Evolutionary conservation across 2,329 filamentous ascomycete species (phyloP), one percentile per base, ranked within the genome.

Genomic region (Fusarium redolens): DNA sequence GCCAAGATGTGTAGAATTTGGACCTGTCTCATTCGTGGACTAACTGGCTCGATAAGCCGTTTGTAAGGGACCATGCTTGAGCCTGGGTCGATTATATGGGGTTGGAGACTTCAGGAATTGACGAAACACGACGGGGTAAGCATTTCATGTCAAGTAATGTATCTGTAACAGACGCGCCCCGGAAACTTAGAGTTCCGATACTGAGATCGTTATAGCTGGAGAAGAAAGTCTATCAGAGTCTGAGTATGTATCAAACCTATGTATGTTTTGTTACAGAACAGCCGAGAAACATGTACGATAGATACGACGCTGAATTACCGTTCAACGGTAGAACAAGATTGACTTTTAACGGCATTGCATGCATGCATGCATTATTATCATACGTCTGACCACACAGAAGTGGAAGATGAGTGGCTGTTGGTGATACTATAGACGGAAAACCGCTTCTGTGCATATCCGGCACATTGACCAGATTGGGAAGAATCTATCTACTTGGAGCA

Each of bases 11-110:
- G 25, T 38, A 41, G 25, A 45, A 44, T 69, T 68, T 54, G 52
- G 44, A 20, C 30, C n/a, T 25, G 38, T 13, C 48, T 68, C 63
- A 73, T 73, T 77, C 68, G 69, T 77, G 73, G 73, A 73, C 74
- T 68, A 71, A 73, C 22, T 51, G 25, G 17, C 12, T 43, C 37
- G 54, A 38, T 48, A 50, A 35, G 70, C 67, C 44, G 60, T 58
- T 55, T 40, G 37, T 41, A 69, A 44, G 69, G 58, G 62, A 22
- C 40, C 38, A 56, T 63, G 71, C 68, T 54, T 69, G 54, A 51
- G 57, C 61, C 48, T 60, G 70, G 61, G 62, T 33, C 47, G 48
- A 61, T 71, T 41, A 65, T 71, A 73, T 62, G 71, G 71, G 68
- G 63, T 56, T 48, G 56, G 57, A 65, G 57, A 74, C 58, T 56